phyloP scores from a whole-genome alignment of 2,329 filamentous ascomycete species.

The Botrytis pseudocinerea region DNA sequence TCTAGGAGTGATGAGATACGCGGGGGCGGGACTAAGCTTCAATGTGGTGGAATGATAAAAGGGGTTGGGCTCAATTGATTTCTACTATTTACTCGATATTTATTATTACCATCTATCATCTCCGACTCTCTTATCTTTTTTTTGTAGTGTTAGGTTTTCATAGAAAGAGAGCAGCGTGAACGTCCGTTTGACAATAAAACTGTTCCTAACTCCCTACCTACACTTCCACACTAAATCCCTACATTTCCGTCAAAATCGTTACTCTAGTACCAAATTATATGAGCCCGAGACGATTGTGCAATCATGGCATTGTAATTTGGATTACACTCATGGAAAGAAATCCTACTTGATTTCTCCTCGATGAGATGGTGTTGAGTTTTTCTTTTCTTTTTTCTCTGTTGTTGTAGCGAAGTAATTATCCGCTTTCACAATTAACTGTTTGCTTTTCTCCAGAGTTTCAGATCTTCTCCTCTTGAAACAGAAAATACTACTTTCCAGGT shows the following conservation, averaged over 20 bases:
- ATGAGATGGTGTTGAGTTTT: neutral
- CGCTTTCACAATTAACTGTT: neutral
- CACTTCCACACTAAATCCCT: neutral
- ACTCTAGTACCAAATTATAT: too few relatives aligned
- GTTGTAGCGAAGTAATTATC: neutral
- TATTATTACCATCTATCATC: too few relatives aligned
- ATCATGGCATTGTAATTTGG: accelerated
- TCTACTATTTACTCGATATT: too few relatives aligned
- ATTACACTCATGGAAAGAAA: neutral
- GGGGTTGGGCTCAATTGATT: too few relatives aligned
- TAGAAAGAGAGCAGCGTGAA: too few relatives aligned
- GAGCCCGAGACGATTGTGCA: neutral
- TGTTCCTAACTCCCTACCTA: neutral
- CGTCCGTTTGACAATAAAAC: neutral
- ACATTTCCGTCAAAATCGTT: too few relatives aligned
- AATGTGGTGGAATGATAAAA: too few relatives aligned
- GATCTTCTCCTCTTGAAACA: neutral
- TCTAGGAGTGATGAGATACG: too few relatives aligned
- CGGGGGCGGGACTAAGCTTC: too few relatives aligned
- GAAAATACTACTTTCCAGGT: neutral
- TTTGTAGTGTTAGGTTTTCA: too few relatives aligned
- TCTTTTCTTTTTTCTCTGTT: neutral
- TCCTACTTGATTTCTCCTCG: neutral
- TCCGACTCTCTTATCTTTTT: too few relatives aligned
- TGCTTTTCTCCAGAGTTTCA: neutral